A percentile compares a stretch with the other conserved stretches of the same genome.
phyloP scores from a whole-genome alignment of 176 grass and related monocot genomes.

The Aegilops bicornis region DNA sequence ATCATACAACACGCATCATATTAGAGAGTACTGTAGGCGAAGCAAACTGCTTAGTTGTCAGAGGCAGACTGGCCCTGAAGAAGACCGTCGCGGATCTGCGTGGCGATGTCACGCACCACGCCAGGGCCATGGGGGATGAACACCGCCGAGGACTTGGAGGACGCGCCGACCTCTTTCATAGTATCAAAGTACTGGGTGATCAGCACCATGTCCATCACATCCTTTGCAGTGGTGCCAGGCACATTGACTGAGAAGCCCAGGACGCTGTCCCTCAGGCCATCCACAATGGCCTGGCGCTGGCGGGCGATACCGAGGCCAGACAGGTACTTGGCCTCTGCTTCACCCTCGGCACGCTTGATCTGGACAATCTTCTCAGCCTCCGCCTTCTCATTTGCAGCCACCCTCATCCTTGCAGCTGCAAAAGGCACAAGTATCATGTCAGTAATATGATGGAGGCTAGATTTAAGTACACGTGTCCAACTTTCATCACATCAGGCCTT shows the following conservation, averaged over 20 bases:
- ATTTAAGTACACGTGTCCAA: neutral
- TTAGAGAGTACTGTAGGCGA: neutral
- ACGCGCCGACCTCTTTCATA: conserved; percentile 83
- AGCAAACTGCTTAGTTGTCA: neutral
- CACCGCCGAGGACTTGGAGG: conserved; percentile 64
- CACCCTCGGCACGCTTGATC: conserved; percentile 80
- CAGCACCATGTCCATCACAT: conserved; percentile 95
- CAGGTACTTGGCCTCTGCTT: conserved; percentile 82
- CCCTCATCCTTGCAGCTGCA: conserved; percentile 72
- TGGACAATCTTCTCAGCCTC: conserved; percentile 94
- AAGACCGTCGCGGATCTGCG: conserved; percentile 76
- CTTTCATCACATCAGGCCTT: neutral
- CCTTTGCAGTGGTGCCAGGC: conserved; percentile 76
- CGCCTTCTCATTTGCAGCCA: conserved; percentile 78
- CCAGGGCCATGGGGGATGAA: conserved; percentile 85
- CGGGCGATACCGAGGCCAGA: conserved; percentile 71
- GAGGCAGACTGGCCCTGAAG: conserved; percentile 44
- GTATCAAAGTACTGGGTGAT: conserved; percentile 88
- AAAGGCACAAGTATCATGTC: neutral
- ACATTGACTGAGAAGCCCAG: conserved; percentile 74
- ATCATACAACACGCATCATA: neutral
- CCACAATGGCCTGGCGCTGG: conserved; percentile 80
- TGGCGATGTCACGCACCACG: conserved; percentile 62
- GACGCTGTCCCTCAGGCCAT: conserved; percentile 79
- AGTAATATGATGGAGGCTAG: neutral